phyloP scores from a whole-genome alignment of 495 filamentous ascomycete species.

The Trichocladium antarcticum region DNA sequence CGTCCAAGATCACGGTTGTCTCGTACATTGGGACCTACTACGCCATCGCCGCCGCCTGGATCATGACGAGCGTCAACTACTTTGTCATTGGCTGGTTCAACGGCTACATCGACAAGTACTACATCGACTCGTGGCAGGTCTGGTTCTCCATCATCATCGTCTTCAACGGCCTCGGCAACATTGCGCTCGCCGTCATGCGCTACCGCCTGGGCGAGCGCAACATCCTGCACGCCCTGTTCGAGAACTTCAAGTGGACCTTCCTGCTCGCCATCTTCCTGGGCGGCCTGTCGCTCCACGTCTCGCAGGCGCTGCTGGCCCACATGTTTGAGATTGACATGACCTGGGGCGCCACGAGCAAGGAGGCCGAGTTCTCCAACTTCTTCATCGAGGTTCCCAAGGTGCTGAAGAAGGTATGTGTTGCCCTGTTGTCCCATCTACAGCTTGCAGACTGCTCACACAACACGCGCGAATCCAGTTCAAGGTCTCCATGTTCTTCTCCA shows the following conservation, averaged over 20 bases:
- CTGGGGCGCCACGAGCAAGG: conserved; percentile 61
- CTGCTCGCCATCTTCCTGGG: conserved; percentile 60
- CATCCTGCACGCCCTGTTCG: conserved; percentile 44
- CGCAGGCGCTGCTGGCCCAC: conserved; percentile 55
- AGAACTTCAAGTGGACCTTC: conserved; percentile 65
- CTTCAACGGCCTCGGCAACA: conserved; percentile 57
- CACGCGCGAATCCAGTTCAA: conserved; percentile 45
- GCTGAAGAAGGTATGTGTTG: conserved; percentile 42
- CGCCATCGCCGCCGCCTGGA: conserved; percentile 68
- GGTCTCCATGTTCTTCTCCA: conserved; percentile 58
- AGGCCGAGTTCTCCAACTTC: conserved; percentile 64
- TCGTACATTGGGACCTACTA: conserved; percentile 86
- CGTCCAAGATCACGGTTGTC: conserved; percentile 68
- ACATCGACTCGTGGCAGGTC: conserved; percentile 64
- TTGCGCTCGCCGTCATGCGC: conserved; percentile 54
- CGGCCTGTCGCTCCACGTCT: conserved; percentile 57
- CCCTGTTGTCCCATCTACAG: not conserved
- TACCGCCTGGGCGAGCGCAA: conserved; percentile 53
- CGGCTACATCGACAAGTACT: conserved; percentile 63
- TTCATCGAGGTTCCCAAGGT: conserved; percentile 73
- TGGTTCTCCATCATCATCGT: conserved; percentile 64
- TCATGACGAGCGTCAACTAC: conserved; percentile 67
- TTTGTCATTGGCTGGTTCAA: conserved; percentile 69
- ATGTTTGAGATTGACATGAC: conserved; percentile 66
- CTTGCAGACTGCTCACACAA: not conserved